Evolutionary conservation across 1,284 basidiomycete genomes (phyloP).

Genomic region (Sporisorium scitamineum): DNA sequence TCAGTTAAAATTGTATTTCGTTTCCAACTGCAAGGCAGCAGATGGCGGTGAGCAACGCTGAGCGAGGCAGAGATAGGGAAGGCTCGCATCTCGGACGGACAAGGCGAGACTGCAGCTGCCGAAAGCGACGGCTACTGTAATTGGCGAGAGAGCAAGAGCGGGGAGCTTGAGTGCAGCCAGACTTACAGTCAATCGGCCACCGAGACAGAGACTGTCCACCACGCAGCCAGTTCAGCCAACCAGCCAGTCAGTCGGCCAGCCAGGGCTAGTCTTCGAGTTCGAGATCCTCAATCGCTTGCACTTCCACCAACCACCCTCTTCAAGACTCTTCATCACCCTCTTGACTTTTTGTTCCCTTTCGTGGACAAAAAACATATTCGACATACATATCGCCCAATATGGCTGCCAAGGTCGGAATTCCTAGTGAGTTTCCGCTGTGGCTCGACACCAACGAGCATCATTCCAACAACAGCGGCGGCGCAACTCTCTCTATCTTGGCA

Average conservation of each 20-base stretch:
- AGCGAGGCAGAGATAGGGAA: background rate
- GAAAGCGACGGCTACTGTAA: background rate
- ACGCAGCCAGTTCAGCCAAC: slow-evolving; percentile 4
- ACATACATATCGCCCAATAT: slow-evolving; percentile 54
- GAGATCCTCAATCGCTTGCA: slow-evolving; percentile 39
- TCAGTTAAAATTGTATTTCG: background rate
- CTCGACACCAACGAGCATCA: slow-evolving; percentile 10
- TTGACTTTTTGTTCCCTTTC: slow-evolving; percentile 42
- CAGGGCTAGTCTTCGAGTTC: slow-evolving; percentile 31
- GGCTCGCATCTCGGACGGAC: background rate
- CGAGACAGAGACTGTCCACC: slow-evolving; percentile 1
- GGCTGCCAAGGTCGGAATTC: slow-evolving; percentile 63
- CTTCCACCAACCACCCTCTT: slow-evolving; percentile 52
- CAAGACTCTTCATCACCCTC: slow-evolving; percentile 40
- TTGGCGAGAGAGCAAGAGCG: background rate
- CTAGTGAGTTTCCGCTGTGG: slow-evolving; percentile 57
- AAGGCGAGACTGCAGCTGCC: background rate
- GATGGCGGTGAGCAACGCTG: background rate
- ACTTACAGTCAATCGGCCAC: background rate
- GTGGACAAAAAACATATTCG: slow-evolving; percentile 46
- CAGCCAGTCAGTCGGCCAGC: slow-evolving; percentile 8
- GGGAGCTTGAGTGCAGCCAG: background rate
- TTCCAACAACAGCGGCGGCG: slow-evolving; percentile 11
- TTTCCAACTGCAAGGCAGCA: background rate
- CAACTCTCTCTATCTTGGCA: slow-evolving; percentile 20